phyloP scores from a whole-genome alignment of 129 eudicot genomes.

The Lactuca sativa region DNA sequence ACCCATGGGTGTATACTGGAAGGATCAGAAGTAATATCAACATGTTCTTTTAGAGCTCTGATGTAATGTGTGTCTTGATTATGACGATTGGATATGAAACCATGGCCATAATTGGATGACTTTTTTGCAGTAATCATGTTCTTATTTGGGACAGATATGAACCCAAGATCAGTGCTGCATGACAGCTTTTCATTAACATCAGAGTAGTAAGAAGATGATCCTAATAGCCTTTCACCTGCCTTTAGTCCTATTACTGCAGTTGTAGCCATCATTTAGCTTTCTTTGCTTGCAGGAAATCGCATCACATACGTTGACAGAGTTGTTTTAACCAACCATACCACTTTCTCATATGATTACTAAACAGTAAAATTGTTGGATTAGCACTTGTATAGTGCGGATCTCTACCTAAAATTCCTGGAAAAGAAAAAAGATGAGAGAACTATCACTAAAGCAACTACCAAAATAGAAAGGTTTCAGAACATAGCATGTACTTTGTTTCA shows the following conservation, averaged over 20 bases:
- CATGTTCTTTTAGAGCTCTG: slow-evolving; percentile 70
- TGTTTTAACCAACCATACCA: slow-evolving; percentile 18
- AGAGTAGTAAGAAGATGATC: slow-evolving; percentile 69
- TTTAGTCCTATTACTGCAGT: slow-evolving; percentile 83
- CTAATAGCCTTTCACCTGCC: slow-evolving; percentile 74
- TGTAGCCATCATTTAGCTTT: slow-evolving; percentile 66
- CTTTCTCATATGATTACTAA: neutral
- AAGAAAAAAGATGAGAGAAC: slow-evolving; percentile 11
- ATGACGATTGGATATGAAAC: slow-evolving; percentile 39
- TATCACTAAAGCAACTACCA: neutral
- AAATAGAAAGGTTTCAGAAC: neutral
- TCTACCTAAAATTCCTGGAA: slow-evolving; percentile 14
- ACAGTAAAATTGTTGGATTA: neutral
- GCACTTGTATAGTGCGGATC: slow-evolving; percentile 9
- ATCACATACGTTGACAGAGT: slow-evolving; percentile 12
- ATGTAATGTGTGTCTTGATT: slow-evolving; percentile 37
- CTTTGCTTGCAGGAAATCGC: slow-evolving; percentile 20
- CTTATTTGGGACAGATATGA: slow-evolving; percentile 37
- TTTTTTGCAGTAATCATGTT: slow-evolving; percentile 50
- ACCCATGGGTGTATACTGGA: slow-evolving; percentile 45
- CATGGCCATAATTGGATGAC: slow-evolving; percentile 42
- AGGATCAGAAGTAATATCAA: slow-evolving; percentile 42
- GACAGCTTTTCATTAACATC: slow-evolving; percentile 61
- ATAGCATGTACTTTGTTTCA: neutral
- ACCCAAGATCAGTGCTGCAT: slow-evolving; percentile 37